A percentile compares a stretch with the other conserved stretches of the same genome.
These are phyloP conservation scores for Colletotrichum plurivorum DNA, from an alignment of 2,329 filamentous ascomycete genomes.

Conservation along the genomic window DNA sequence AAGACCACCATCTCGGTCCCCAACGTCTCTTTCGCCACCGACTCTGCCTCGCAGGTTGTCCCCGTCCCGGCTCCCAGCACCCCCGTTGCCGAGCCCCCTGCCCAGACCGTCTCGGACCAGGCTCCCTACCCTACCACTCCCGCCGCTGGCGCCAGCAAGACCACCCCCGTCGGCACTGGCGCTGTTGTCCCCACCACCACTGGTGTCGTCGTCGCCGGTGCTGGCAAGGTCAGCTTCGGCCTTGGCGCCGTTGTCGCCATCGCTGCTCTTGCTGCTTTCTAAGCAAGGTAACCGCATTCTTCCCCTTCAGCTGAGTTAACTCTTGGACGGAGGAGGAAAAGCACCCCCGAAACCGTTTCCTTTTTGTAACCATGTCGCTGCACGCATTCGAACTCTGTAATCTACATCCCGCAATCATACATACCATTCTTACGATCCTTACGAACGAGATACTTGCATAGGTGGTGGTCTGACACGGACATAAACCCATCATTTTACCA, in stretches of 20 bases:
- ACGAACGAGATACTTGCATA: slow-evolving; percentile 54
- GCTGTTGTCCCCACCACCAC: slow-evolving; percentile 53
- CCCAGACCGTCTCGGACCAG: slow-evolving; percentile 42
- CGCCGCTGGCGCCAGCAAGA: slow-evolving; percentile 44
- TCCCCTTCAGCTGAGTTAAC: slow-evolving; percentile 20
- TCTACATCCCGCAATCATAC: slow-evolving; percentile 40
- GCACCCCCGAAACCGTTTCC: slow-evolving; percentile 42
- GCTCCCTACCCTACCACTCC: slow-evolving; percentile 44
- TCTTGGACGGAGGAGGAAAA: slow-evolving; percentile 35
- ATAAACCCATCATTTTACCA: slow-evolving; percentile 14
- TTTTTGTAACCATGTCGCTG: slow-evolving; percentile 43
- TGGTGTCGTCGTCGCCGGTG: slow-evolving; percentile 52
- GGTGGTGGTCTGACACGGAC: slow-evolving; percentile 36
- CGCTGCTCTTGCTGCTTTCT: slow-evolving; percentile 55
- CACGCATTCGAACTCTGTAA: slow-evolving; percentile 33
- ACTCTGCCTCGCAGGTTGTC: slow-evolving; percentile 50
- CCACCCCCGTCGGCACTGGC: slow-evolving; percentile 50
- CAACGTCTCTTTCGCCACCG: slow-evolving; percentile 64
- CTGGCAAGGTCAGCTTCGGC: slow-evolving; percentile 57
- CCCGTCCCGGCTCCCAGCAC: slow-evolving; percentile 57
- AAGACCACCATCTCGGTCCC: slow-evolving; percentile 68
- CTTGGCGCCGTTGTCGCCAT: slow-evolving; percentile 62
- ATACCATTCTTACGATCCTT: slow-evolving; percentile 72
- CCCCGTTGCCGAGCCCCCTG: slow-evolving; percentile 42
- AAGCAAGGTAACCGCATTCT: slow-evolving; percentile 22